These are phyloP conservation scores for Rhizopogon roseolus DNA, from an alignment of 768 basidiomycete genomes.

Conservation along the genomic window DNA sequence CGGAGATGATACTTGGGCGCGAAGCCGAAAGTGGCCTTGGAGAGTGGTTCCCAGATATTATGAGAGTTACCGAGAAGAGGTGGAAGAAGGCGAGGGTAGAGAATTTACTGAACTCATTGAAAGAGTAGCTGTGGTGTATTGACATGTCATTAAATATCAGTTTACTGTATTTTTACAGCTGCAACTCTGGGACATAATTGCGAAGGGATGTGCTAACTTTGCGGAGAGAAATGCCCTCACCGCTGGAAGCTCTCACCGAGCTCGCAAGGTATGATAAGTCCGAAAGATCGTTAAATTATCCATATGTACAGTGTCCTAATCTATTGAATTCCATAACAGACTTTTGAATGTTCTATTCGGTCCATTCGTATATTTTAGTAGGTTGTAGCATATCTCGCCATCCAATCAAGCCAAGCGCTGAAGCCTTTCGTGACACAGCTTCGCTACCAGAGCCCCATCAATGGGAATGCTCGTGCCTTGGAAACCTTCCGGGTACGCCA, in stretches of 20 bases:
- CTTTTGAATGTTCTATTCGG: background rate
- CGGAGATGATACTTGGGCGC: conserved; percentile 49
- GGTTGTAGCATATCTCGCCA: too few species aligned
- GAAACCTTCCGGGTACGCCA: conserved; percentile 83
- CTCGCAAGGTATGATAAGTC: too few species aligned
- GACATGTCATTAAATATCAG: background rate
- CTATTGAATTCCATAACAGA: background rate
- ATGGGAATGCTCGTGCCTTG: conserved; percentile 84
- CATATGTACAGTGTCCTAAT: too few species aligned
- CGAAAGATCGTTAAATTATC: too few species aligned
- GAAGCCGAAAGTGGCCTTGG: conserved; percentile 20
- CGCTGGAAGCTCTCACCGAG: too few species aligned
- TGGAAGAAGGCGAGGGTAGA: conserved; percentile 49
- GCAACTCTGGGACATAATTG: too few species aligned
- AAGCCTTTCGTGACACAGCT: conserved; percentile 53
- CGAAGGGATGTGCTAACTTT: too few species aligned
- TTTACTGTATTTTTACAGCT: too few species aligned
- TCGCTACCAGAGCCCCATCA: conserved; percentile 64
- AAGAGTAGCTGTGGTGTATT: background rate
- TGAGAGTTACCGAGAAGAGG: conserved; percentile 43
- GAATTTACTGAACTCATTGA: conserved; percentile 25
- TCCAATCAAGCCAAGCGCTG: background rate
- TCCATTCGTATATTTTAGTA: too few species aligned
- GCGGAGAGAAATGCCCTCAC: too few species aligned
- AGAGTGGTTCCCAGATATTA: conserved; percentile 48